Conservation (phyloP, 2,329 filamentous ascomycete species). For the Neonectria ditissima region DNA sequence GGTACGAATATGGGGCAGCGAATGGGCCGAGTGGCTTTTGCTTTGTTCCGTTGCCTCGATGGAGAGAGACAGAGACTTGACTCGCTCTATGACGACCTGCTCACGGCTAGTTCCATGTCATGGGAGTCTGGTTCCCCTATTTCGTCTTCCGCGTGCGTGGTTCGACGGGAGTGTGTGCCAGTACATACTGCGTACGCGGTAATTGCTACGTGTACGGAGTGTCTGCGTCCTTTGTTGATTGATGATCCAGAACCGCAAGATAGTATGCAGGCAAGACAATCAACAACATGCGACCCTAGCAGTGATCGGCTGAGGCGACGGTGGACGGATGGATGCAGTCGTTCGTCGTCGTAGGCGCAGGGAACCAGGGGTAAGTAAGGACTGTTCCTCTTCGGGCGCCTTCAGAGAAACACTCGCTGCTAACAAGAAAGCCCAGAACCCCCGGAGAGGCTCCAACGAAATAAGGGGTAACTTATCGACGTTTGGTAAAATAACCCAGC, state of each 20-base stretch:
- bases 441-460: slow-evolving; percentile 1
- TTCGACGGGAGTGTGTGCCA: neutral
- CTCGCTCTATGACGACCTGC: neutral
- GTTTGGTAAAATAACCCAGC: slow-evolving; percentile 16
- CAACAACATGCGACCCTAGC: slow-evolving; percentile 19
- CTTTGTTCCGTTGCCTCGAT: neutral
- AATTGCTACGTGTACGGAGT: neutral
- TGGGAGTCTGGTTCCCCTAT: neutral
- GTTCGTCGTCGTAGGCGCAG: slow-evolving; percentile 24
- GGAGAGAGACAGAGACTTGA: neutral
- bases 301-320: slow-evolving; percentile 19
- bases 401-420: too few species aligned
- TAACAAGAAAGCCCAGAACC: too few species aligned
- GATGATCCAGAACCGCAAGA: neutral
- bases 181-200: too few species aligned
- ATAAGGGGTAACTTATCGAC: slow-evolving; percentile 21
- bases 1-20: neutral
- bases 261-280: neutral
- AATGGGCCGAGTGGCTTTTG: neutral
- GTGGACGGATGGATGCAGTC: slow-evolving; percentile 22
- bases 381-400: neutral
- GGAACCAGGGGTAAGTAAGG: too few species aligned
- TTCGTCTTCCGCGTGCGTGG: neutral
- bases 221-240: neutral
- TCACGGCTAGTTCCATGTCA: neutral